phyloP scores from a whole-genome alignment of 441 rosid genomes.

The Kokia cookei region DNA sequence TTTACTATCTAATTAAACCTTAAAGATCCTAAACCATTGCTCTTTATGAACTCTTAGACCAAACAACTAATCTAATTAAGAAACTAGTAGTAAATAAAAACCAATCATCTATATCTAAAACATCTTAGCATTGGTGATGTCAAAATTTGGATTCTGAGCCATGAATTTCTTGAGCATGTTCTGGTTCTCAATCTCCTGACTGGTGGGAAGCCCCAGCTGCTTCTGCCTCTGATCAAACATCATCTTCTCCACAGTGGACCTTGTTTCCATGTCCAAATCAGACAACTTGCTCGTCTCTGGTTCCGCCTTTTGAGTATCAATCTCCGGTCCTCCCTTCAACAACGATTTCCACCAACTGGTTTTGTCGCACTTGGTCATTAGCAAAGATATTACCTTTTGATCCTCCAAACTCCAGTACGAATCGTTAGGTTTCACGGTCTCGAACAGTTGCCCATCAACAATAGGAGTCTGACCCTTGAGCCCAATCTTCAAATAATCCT shows the following conservation, averaged over 20 bases:
- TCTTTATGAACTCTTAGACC: too few relatives aligned
- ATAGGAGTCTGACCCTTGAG: constrained; percentile 7
- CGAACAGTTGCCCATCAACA: not conserved
- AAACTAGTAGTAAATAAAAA: not conserved
- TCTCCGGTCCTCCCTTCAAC: constrained; percentile 4
- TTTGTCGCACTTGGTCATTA: constrained; percentile 1
- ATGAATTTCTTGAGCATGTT: constrained; percentile 9
- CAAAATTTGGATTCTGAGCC: constrained; percentile 7
- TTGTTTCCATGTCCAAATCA: not conserved
- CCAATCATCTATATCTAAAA: not conserved
- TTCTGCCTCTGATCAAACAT: constrained; percentile 15
- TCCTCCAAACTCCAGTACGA: constrained; percentile 1
- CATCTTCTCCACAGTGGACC: not conserved
- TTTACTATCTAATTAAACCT: too few relatives aligned
- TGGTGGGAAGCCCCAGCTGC: constrained; percentile 9
- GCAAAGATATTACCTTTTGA: not conserved
- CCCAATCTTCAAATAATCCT: constrained; percentile 7
- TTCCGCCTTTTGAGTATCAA: constrained; percentile 9
- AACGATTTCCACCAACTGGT: constrained; percentile 11
- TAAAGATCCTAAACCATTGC: too few relatives aligned
- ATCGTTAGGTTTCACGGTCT: not conserved
- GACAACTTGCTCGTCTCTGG: constrained; percentile 5
- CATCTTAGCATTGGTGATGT: not conserved
- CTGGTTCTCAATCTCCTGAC: constrained; percentile 10
- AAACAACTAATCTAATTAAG: too few relatives aligned